Conservation (phyloP, 129 eudicot genomes). For the Pseudognaphalium luteoalbum region DNA sequence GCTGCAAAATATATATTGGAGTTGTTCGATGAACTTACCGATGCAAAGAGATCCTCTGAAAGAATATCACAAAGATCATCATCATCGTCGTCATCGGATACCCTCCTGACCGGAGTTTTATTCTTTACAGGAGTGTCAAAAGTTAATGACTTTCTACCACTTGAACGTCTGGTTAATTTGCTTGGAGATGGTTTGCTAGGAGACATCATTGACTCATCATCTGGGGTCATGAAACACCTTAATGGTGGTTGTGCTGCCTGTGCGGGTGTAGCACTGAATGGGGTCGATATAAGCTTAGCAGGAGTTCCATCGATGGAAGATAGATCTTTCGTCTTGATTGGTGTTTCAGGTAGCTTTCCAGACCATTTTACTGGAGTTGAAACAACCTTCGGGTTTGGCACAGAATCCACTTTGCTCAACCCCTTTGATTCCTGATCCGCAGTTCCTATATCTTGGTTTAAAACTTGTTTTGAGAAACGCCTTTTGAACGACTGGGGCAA, state of each 20-base stretch:
- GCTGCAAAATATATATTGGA: background rate
- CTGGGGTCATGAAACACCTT: constrained; percentile 59
- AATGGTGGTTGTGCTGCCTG: constrained; percentile 42
- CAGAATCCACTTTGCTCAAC: constrained; percentile 20
- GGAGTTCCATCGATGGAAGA: constrained; percentile 47
- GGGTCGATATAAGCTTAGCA: constrained; percentile 45
- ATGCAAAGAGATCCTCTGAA: constrained; percentile 48
- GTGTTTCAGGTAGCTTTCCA: constrained; percentile 44
- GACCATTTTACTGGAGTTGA: constrained; percentile 23
- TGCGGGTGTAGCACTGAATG: constrained; percentile 67
- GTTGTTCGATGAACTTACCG: constrained; percentile 46
- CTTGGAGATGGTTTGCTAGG: constrained; percentile 21
- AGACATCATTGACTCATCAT: constrained; percentile 44
- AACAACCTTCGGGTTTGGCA: constrained; percentile 2
- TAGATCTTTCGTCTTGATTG: constrained; percentile 38
- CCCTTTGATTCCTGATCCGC: constrained; percentile 18
- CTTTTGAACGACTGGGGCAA: constrained; percentile 53
- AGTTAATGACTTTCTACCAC: constrained; percentile 48
- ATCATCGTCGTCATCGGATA: constrained; percentile 30
- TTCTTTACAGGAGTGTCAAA: constrained; percentile 59
- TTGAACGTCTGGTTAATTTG: constrained; percentile 50
- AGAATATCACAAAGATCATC: constrained; percentile 54
- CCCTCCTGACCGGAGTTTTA: constrained; percentile 21
- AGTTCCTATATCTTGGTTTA: constrained; percentile 9
- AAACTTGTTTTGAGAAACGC: constrained; percentile 46